Evolutionary conservation across 75 land plant species (phyloP).

Genomic region (Cunninghamia lanceolata): DNA sequence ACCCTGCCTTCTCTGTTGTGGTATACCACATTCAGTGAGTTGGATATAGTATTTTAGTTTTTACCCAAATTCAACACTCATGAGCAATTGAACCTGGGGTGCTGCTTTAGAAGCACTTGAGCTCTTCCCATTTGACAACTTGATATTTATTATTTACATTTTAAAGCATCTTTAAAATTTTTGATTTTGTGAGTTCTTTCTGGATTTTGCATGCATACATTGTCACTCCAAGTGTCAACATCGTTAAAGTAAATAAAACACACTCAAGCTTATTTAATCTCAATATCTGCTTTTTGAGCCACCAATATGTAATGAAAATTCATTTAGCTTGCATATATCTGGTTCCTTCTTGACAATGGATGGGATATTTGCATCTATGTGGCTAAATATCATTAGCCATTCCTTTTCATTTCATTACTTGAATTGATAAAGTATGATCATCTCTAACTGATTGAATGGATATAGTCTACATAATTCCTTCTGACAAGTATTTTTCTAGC

Average conservation of each 20-base stretch:
- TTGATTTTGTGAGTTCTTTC: background rate
- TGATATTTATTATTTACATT: too few species aligned
- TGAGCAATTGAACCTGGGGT: background rate
- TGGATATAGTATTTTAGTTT: background rate
- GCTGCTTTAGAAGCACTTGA: too few species aligned
- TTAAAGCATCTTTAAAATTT: too few species aligned
- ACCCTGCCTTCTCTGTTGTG: too few species aligned
- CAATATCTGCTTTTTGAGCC: background rate
- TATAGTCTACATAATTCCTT: background rate
- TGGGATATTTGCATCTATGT: background rate
- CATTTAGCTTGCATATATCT: background rate
- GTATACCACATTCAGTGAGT: background rate
- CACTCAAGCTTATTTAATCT: too few species aligned
- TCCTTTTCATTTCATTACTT: background rate
- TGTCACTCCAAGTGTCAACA: background rate
- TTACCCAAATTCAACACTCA: background rate
- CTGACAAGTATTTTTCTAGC: background rate
- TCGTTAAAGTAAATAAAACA: background rate
- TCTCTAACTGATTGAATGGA: background rate
- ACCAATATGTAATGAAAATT: background rate
- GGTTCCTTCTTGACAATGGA: background rate
- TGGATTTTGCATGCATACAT: background rate
- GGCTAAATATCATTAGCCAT: background rate
- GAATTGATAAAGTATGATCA: background rate
- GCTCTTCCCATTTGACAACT: too few species aligned